These are phyloP conservation scores for Kodamaea derodonti DNA, from an alignment of 1,139 yeast species.

Conservation along the genomic window DNA sequence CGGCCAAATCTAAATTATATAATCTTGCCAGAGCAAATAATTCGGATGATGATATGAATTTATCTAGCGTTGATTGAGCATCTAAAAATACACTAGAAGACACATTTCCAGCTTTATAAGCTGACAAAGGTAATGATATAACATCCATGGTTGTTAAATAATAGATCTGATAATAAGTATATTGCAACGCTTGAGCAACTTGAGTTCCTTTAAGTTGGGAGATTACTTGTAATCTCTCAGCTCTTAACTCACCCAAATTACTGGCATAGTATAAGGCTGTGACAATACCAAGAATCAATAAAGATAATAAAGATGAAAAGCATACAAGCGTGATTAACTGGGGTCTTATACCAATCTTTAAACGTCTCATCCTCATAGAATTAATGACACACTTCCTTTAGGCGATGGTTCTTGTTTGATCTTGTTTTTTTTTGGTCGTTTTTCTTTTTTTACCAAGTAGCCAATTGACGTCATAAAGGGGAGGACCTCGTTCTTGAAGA, in stretches of 20 bases:
- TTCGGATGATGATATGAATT: slow-evolving; percentile 60
- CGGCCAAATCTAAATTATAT: slow-evolving; percentile 52
- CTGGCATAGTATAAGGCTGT: slow-evolving; percentile 76
- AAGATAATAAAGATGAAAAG: slow-evolving; percentile 70
- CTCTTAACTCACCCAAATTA: slow-evolving; percentile 58
- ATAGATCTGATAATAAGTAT: slow-evolving; percentile 63
- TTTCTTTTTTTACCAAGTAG: too few species aligned
- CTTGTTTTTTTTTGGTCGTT: not conserved
- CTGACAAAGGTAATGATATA: slow-evolving; percentile 55
- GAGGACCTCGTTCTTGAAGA: too few species aligned
- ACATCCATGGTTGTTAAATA: slow-evolving; percentile 65
- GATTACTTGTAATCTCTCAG: slow-evolving; percentile 70
- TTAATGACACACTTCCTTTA: too few species aligned
- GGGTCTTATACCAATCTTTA: slow-evolving; percentile 53
- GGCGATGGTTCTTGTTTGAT: not conserved
- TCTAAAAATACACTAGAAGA: slow-evolving; percentile 38
- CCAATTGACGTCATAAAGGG: too few species aligned
- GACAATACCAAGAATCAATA: slow-evolving; percentile 70
- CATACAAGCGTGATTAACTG: slow-evolving; percentile 82
- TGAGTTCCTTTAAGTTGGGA: slow-evolving; percentile 82
- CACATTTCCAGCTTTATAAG: slow-evolving; percentile 68
- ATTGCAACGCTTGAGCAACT: slow-evolving; percentile 61
- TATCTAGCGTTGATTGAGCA: slow-evolving; percentile 49
- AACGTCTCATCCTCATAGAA: slow-evolving; percentile 36
- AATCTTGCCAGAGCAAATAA: slow-evolving; percentile 63